These are phyloP conservation scores for Plicaturopsis crispa DNA, from an alignment of 768 basidiomycete species.

Conservation along the genomic window DNA sequence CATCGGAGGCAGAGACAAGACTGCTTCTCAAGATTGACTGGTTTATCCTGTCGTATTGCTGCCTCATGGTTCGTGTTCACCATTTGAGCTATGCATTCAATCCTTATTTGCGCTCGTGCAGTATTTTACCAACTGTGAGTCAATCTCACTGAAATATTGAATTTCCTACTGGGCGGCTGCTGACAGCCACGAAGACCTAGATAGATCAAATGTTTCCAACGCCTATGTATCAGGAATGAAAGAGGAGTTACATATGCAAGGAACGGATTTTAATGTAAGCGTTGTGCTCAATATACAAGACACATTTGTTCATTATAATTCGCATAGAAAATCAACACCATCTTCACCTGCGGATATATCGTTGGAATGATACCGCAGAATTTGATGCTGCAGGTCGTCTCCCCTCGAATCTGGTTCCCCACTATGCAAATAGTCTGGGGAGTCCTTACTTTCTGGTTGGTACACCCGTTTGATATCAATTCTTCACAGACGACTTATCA, in stretches of 20 bases:
- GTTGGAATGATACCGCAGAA: constrained; percentile 72
- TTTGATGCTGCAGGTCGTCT: constrained; percentile 54
- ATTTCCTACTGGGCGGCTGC: too few species aligned
- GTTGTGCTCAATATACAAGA: too few species aligned
- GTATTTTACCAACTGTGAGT: constrained; percentile 63
- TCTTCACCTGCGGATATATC: constrained; percentile 72
- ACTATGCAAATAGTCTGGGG: constrained; percentile 61
- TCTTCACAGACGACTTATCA: constrained; percentile 4
- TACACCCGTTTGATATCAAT: background rate
- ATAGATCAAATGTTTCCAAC: constrained; percentile 62
- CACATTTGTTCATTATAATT: too few species aligned
- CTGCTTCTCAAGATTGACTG: constrained; percentile 44
- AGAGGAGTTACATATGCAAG: constrained; percentile 59
- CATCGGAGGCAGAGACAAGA: constrained; percentile 34
- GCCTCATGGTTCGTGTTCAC: constrained; percentile 47
- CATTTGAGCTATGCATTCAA: constrained; percentile 5
- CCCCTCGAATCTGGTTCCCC: constrained; percentile 63
- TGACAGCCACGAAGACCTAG: constrained; percentile 37
- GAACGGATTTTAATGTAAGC: constrained; percentile 53
- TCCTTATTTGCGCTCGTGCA: constrained; percentile 14
- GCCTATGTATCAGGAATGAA: constrained; percentile 79
- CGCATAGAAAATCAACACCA: constrained; percentile 53
- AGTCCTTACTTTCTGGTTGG: constrained; percentile 54
- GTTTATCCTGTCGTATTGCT: constrained; percentile 66
- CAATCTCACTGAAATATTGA: background rate